These are phyloP conservation scores for Citrus medica DNA, from an alignment of 345 rosid species.

Conservation along the genomic window DNA sequence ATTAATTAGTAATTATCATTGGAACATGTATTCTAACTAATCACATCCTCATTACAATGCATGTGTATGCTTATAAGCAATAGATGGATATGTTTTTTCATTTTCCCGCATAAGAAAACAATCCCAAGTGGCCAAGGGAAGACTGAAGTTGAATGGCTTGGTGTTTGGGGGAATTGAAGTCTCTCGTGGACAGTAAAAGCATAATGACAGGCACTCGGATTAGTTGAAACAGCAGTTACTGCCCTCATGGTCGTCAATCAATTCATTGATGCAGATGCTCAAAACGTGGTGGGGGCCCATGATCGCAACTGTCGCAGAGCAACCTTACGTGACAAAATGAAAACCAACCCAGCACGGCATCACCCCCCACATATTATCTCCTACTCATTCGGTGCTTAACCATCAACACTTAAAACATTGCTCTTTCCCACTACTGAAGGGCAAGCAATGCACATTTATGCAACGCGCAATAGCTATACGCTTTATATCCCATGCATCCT, in stretches of 20 bases:
- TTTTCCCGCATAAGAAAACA: not conserved
- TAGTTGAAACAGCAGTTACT: conserved; percentile 9
- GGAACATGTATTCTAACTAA: too few species aligned
- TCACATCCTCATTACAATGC: too few species aligned
- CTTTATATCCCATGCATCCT: conserved; percentile 7
- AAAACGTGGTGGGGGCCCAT: conserved; percentile 11
- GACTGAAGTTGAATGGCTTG: not conserved
- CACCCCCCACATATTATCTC: not conserved
- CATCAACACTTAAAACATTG: not conserved
- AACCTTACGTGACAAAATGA: not conserved
- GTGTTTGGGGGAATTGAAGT: not conserved
- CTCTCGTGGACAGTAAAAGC: not conserved
- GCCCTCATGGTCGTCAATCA: not conserved
- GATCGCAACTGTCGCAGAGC: not conserved
- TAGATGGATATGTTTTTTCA: not conserved
- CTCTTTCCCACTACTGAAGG: conserved; percentile 13
- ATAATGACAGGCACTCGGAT: not conserved
- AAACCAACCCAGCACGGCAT: too few species aligned
- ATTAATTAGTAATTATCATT: not conserved
- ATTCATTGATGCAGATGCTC: not conserved
- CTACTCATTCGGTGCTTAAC: not conserved
- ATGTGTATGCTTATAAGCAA: not conserved
- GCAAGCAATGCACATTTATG: conserved; percentile 22
- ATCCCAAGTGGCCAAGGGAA: not conserved
- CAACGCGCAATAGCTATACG: not conserved